These are phyloP conservation scores for Taphrina betulina DNA, from an alignment of 1,139 yeast species.

Conservation along the genomic window DNA sequence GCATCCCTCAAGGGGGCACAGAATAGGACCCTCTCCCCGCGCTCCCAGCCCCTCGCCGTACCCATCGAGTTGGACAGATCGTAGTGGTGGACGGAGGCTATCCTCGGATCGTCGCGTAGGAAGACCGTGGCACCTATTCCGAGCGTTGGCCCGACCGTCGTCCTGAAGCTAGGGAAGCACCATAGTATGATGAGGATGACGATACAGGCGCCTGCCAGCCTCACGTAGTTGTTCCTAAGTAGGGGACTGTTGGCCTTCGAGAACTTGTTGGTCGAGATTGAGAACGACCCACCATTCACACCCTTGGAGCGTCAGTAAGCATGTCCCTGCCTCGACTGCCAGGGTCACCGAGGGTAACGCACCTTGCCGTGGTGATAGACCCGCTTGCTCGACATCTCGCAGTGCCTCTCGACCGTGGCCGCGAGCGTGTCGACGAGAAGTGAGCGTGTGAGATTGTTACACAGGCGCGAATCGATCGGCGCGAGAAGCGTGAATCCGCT, in stretches of 20 bases:
- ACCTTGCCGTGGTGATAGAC: constrained; percentile 30
- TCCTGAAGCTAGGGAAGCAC: constrained; percentile 17
- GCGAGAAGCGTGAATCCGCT: too few relatives aligned
- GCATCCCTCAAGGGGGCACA: constrained; percentile 73
- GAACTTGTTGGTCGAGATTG: constrained; percentile 13
- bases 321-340: neutral
- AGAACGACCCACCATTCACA: constrained; percentile 14
- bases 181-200: neutral
- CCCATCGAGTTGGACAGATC: constrained; percentile 57
- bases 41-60: constrained; percentile 57
- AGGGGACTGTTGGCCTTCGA: constrained; percentile 9
- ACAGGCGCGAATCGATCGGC: too few relatives aligned
- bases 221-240: constrained; percentile 15
- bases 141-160: constrained; percentile 8
- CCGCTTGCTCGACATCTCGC: too few relatives aligned
- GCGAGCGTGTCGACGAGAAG: too few relatives aligned
- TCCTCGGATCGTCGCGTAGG: constrained; percentile 18
- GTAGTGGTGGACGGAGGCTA: constrained; percentile 44
- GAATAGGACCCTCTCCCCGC: constrained; percentile 58
- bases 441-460: too few relatives aligned
- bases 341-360: neutral
- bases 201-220: constrained; percentile 7
- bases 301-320: too few relatives aligned
- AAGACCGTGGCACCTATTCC: constrained; percentile 10
- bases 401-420: too few relatives aligned